Base-by-base conservation (phyloP, 1,284 basidiomycete genomes). In the Takashimella tepidaria region DNA sequence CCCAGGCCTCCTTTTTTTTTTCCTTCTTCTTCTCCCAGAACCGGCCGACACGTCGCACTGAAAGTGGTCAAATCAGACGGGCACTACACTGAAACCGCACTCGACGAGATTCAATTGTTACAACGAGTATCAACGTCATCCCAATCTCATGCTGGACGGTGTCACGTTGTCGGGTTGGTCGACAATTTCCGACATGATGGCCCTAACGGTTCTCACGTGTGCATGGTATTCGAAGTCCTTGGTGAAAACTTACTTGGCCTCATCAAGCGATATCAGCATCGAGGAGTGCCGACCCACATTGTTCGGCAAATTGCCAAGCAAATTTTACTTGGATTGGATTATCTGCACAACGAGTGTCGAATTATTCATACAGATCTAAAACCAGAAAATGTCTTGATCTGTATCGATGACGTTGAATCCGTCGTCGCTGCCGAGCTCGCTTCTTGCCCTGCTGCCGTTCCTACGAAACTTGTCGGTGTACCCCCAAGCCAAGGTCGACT, bases 171-270 rank as follows among this genome's bases (percentile, higher is more conserved):
- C 71, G 89, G 89, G 25, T 89, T 98, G 66, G 86, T 98, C 47
- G 95, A 98, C 78, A 91, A 97, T 73, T 98, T 98, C 76, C 84
- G 87, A 40, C 96, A 98, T 77, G 88, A 87, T 57, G 96, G 95
- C 0, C 93, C 93, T 13, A 97, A 98, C 73, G 95, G 95, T 47
- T 88, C 85, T 19, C 95, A 98, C 76, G 89, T 98, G 60, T 98
- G 96, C 82, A 98, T 98, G 95, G 95, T 98, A 16, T 98, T 98
- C 70, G 95, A 98, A 76, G 96, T 98, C 31, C 83, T 98, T 10
- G 95, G 96, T 54, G 96, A 98, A 78, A 98, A 97, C 72, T 79
- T 98, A n/a, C 83, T 98, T 1, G 93, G 93, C 2, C 83, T 98
- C 64, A 97, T 98, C 82, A 97, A 96, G 77, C 84, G 95, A 20